Evolutionary conservation across 371 early-diverging fungal species (phyloP).

Genomic region (Actinomucor elegans): DNA sequence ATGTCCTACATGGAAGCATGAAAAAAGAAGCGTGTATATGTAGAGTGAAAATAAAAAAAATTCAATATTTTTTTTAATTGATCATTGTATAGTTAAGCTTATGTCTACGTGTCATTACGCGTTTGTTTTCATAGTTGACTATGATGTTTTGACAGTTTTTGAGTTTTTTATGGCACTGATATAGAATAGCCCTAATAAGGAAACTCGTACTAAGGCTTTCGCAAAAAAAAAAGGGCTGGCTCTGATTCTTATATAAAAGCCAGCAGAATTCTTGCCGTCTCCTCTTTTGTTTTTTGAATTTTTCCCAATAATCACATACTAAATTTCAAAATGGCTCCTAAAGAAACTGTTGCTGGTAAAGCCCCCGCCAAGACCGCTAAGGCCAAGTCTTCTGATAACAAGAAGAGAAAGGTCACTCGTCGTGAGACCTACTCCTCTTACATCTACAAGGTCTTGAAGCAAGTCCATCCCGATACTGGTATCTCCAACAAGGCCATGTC

Average conservation of each 20-base stretch:
- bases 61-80: background rate
- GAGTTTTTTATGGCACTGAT: background rate
- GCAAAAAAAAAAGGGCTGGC: background rate
- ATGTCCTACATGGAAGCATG: background rate
- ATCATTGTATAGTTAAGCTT: background rate
- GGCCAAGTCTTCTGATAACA: conserved; percentile 42
- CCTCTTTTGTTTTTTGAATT: conserved; percentile 83
- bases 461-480: conserved; percentile 97
- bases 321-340: conserved; percentile 7
- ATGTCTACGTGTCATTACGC: conserved; percentile 6
- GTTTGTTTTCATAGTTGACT: conserved; percentile 2
- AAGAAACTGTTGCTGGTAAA: conserved; percentile 1
- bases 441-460: conserved; percentile 96
- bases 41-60: background rate
- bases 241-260: conserved; percentile 70
- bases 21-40: no score
- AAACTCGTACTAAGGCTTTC: background rate
- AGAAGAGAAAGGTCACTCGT: conserved; percentile 65
- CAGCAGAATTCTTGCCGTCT: conserved; percentile 82
- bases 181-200: background rate
- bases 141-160: background rate
- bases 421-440: conserved; percentile 93
- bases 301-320: no score
- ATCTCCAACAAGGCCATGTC: conserved; percentile 99
- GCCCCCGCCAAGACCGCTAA: conserved; percentile 34